Conservation (phyloP, 352 stramenopile genomes). For the Globisporangium radiosum region DNA sequence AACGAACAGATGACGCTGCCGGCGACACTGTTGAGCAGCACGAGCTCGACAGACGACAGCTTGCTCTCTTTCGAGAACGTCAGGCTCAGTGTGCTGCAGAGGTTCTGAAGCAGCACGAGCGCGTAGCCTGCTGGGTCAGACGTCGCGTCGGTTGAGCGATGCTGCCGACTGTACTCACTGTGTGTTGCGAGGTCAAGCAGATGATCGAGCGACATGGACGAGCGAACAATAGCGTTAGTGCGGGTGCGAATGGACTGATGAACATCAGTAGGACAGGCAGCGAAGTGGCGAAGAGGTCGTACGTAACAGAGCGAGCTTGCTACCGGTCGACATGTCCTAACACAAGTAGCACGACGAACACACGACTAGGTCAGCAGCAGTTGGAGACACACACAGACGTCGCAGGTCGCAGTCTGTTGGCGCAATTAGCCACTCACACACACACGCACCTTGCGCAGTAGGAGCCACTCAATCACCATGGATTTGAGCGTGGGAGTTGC, state of each 20-base stretch:
- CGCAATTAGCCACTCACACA: no score
- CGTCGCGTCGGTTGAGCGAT: slow-evolving; percentile 38
- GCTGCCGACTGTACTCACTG: slow-evolving; percentile 56
- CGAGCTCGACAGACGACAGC: slow-evolving; percentile 41
- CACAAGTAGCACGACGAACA: not conserved
- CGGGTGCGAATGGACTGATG: no score
- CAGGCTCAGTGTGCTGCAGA: slow-evolving; percentile 55
- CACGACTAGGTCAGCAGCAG: not conserved
- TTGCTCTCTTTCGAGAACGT: slow-evolving; percentile 62
- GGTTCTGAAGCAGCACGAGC: slow-evolving; percentile 62
- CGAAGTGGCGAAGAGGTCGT: not conserved
- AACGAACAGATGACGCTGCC: slow-evolving; percentile 35
- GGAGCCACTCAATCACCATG: no score
- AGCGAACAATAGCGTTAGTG: not conserved
- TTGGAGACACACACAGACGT: not conserved
- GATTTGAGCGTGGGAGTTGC: no score
- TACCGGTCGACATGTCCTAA: slow-evolving; percentile 33
- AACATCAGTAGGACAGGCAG: not conserved
- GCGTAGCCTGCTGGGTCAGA: slow-evolving; percentile 37
- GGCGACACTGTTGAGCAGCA: slow-evolving; percentile 47
- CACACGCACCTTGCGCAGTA: no score
- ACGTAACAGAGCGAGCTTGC: slow-evolving; percentile 63
- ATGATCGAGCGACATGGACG: not conserved
- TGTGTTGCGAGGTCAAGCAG: not conserved
- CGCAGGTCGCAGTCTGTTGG: no score